Evolutionary conservation across 2,329 filamentous ascomycete species (phyloP).

Genomic region (Moelleriella libera): DNA sequence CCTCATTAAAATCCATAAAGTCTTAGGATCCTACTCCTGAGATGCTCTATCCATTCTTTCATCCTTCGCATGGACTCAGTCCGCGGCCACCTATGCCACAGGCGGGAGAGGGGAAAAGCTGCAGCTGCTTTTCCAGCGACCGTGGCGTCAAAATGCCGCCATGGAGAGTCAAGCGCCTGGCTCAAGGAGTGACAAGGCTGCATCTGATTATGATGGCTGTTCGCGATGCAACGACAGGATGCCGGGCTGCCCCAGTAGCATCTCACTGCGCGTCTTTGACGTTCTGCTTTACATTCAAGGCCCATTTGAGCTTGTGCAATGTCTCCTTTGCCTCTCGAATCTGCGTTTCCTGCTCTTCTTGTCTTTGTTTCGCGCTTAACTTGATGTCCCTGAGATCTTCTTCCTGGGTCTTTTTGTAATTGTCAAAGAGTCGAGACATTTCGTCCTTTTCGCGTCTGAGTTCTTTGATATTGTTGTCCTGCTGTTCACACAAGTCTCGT

Average conservation of each 20-base stretch:
- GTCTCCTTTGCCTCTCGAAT: constrained; percentile 44
- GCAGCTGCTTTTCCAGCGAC: too few species aligned
- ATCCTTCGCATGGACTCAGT: too few species aligned
- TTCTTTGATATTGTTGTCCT: constrained; percentile 52
- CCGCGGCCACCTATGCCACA: too few species aligned
- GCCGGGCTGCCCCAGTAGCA: not conserved
- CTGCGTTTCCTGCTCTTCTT: constrained; percentile 44
- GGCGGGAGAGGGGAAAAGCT: too few species aligned
- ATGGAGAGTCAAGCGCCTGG: not conserved
- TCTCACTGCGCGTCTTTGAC: constrained; percentile 37
- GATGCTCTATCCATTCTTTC: too few species aligned
- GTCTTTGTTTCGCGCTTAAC: constrained; percentile 37
- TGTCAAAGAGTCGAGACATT: constrained; percentile 44
- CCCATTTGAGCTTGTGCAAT: constrained; percentile 60
- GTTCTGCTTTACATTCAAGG: constrained; percentile 51
- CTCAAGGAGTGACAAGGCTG: not conserved
- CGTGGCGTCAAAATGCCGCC: too few species aligned
- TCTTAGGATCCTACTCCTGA: too few species aligned
- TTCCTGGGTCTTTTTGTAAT: constrained; percentile 52
- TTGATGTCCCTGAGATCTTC: constrained; percentile 46
- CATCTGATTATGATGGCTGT: not conserved
- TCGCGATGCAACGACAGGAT: not conserved
- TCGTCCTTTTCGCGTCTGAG: constrained; percentile 46
- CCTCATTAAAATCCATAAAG: too few species aligned
- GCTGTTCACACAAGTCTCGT: constrained; percentile 57